These are phyloP conservation scores for Mycosphaerelloides madeirae DNA, from an alignment of 2,329 filamentous ascomycete genomes.

Conservation along the genomic window DNA sequence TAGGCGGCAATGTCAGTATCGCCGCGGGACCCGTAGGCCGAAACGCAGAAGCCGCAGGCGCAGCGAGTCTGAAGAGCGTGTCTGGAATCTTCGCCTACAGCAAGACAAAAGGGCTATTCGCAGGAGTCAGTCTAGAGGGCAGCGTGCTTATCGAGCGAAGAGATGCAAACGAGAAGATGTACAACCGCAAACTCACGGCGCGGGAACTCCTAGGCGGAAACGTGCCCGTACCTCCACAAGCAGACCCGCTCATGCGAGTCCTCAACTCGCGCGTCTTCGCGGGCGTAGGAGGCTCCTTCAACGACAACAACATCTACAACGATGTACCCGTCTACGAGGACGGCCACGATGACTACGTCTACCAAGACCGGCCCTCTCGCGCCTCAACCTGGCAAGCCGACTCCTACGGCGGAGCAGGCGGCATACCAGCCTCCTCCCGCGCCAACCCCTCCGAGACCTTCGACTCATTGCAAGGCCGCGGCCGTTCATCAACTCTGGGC, in stretches of 20 bases:
- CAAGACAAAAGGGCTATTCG: conserved; percentile 96
- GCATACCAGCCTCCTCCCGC: conserved; percentile 47
- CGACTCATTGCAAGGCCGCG: conserved; percentile 34
- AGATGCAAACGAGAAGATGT: conserved; percentile 96
- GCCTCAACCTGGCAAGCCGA: conserved; percentile 72
- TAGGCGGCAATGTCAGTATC: conserved; percentile 94
- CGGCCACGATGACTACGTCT: conserved; percentile 73
- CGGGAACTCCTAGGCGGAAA: conserved; percentile 73
- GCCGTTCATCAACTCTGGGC: conserved; percentile 36
- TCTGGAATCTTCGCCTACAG: conserved; percentile 94
- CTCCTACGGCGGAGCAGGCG: conserved; percentile 59
- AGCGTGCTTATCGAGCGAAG: conserved; percentile 88
- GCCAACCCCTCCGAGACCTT: conserved; percentile 50
- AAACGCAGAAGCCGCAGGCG: conserved; percentile 93
- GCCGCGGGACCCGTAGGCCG: conserved; percentile 89
- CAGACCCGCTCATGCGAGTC: conserved; percentile 77
- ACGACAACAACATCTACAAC: conserved; percentile 77
- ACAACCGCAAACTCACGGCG: conserved; percentile 76
- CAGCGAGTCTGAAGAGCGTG: conserved; percentile 82
- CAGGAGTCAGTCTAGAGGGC: conserved; percentile 89
- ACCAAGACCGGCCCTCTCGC: conserved; percentile 62
- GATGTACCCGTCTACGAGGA: conserved; percentile 87
- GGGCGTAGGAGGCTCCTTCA: conserved; percentile 51
- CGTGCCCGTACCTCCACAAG: conserved; percentile 72
- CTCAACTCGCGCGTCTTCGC: conserved; percentile 82